Evolutionary conservation across 108 stramenopile genomes (phyloP), one percentile per base, ranked within the genome.

Genomic region (Epithemia pelagica): DNA sequence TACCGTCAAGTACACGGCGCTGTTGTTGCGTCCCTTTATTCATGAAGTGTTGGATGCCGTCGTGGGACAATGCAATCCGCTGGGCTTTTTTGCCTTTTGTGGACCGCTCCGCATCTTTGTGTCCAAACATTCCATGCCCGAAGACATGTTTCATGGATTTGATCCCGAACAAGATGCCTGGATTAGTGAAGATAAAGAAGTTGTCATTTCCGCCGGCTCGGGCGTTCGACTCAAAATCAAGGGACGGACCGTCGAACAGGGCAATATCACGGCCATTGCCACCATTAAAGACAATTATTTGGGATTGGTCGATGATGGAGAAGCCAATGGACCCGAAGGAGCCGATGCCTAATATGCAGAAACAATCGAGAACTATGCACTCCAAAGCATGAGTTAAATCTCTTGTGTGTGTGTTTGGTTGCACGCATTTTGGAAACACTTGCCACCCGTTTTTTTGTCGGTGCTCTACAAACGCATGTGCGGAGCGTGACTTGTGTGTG

Each of bases 241-340:
- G 73, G 94, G 94, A 63, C 67, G 93, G 64, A 95, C 89, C 58
- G 90, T 94, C 57, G 95, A 97, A 68, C 85, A 88, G 70, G 91
- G 91, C 53, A 90, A 91, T 67, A 91, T 97, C 58, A 90, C 90
- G 1, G 96, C 94, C 0, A 95, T 97, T 70, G 96, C 92, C 25
- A 95, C 94, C 20, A 95, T 97, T 69, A 95, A 95, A 73, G 96
- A 97, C 63, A 88, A 92, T 60, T 97, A 92, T 78, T 79, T 97
- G 74, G 96, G 96, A 63, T 81, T 92, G 67, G 83, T 96, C 58
- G 90, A 91, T 73, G 83, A 85, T 74, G 89, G 86, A 25, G 80
- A 81, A 56, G 67, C 37, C 10, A 15, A 5, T 15, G 37, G 10
- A 15, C 10, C 37, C 10, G 37, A 5, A 15, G 37, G 37, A 15